Evolutionary conservation across 768 basidiomycete species (phyloP).

Genomic region (Termitomyces sp.): DNA sequence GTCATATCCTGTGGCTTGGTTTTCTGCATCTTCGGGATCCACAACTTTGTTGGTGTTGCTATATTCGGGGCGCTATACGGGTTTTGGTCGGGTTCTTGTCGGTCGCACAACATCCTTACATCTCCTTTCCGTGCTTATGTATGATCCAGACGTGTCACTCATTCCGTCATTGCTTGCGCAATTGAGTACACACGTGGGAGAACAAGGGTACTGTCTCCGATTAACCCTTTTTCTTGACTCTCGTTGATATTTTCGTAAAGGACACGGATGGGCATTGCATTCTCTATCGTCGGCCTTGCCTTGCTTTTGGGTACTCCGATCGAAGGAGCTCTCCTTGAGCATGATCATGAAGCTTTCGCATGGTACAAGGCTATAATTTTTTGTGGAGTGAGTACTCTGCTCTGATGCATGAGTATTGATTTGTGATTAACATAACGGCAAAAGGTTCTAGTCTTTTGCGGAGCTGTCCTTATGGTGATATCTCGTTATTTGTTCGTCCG

Average conservation of each 20-base stretch:
- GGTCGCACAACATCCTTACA: slow-evolving; percentile 10
- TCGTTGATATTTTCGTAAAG: slow-evolving; percentile 17
- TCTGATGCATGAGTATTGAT: not conserved
- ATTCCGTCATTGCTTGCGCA: slow-evolving; percentile 34
- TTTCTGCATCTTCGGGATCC: slow-evolving; percentile 41
- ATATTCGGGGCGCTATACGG: slow-evolving; percentile 45
- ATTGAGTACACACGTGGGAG: slow-evolving; percentile 26
- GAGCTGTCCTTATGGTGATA: slow-evolving; percentile 12
- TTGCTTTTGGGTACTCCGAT: slow-evolving; percentile 45
- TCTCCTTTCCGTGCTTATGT: not conserved
- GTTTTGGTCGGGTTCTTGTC: slow-evolving; percentile 51
- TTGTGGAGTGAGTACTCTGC: slow-evolving; percentile 27
- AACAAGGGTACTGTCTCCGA: slow-evolving; percentile 25
- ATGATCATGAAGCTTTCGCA: slow-evolving; percentile 14
- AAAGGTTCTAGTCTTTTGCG: slow-evolving; percentile 14
- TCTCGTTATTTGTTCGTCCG: slow-evolving; percentile 15
- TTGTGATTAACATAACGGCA: not conserved
- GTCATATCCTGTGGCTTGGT: slow-evolving; percentile 34
- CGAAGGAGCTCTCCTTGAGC: slow-evolving; percentile 37
- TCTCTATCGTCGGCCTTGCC: slow-evolving; percentile 39
- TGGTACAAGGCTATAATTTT: slow-evolving; percentile 37
- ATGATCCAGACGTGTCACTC: slow-evolving; percentile 29
- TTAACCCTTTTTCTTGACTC: not conserved
- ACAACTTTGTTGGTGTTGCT: slow-evolving; percentile 29
- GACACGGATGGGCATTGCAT: slow-evolving; percentile 43